Conservation (phyloP, 2,329 filamentous ascomycete genomes). For the Coniochaeta sp. region DNA sequence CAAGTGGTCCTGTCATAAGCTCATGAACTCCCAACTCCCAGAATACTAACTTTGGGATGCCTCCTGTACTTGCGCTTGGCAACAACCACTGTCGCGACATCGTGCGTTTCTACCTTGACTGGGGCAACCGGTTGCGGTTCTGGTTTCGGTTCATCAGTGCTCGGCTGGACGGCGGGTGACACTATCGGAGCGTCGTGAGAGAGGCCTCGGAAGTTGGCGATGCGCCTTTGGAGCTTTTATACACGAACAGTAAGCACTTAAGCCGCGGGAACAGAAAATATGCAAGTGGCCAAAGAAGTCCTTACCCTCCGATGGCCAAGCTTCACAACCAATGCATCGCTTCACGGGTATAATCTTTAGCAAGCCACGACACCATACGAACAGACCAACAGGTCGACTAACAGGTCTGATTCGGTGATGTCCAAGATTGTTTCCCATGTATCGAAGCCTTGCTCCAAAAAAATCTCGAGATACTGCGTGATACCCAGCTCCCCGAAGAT, state of each 20-base stretch:
- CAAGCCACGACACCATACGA: background rate
- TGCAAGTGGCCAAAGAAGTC: too few species aligned
- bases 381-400: slow-evolving; percentile 65
- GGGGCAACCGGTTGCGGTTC: slow-evolving; percentile 48
- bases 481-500: slow-evolving; percentile 72
- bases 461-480: slow-evolving; percentile 65
- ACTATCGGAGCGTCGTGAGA: slow-evolving; percentile 45
- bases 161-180: slow-evolving; percentile 40
- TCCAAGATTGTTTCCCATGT: slow-evolving; percentile 78
- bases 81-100: too few species aligned
- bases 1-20: too few species aligned
- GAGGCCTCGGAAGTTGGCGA: slow-evolving; percentile 64
- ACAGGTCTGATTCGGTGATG: too few species aligned
- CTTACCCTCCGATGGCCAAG: slow-evolving; percentile 73
- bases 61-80: too few species aligned
- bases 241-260: slow-evolving; percentile 9
- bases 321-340: slow-evolving; percentile 69
- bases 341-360: slow-evolving; percentile 22
- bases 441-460: slow-evolving; percentile 76
- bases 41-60: too few species aligned
- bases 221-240: slow-evolving; percentile 76
- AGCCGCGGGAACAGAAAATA: background rate
- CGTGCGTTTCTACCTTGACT: too few species aligned
- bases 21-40: too few species aligned
- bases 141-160: slow-evolving; percentile 44